Evolutionary conservation across 1,284 basidiomycete species (phyloP).

Genomic region (Phellopilus nigrolimitatus): DNA sequence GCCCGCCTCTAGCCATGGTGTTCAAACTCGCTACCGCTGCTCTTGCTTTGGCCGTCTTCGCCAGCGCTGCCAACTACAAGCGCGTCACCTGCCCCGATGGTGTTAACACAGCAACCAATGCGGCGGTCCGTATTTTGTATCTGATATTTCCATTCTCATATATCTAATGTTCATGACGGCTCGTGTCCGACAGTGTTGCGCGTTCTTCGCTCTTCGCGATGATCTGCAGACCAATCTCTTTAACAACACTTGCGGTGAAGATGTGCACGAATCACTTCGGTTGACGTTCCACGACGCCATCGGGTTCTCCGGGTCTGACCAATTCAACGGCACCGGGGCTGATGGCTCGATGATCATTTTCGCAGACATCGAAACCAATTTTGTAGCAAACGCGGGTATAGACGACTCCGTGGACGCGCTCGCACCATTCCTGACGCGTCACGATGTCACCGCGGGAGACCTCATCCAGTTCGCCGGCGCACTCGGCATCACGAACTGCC

Average conservation of each 20-base stretch:
- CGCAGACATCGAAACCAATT: slow-evolving; percentile 16
- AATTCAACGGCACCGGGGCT: slow-evolving; percentile 15
- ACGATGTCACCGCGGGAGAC: slow-evolving; percentile 28
- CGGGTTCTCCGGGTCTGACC: slow-evolving; percentile 22
- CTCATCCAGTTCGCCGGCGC: slow-evolving; percentile 32
- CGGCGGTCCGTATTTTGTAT: neutral
- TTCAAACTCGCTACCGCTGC: no score
- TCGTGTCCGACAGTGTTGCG: slow-evolving; percentile 23
- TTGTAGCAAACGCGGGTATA: slow-evolving; percentile 27
- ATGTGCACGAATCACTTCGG: slow-evolving; percentile 24
- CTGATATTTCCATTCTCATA: no score
- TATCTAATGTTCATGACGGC: no score
- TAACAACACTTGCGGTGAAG: slow-evolving; percentile 22
- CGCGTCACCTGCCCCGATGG: slow-evolving; percentile 4
- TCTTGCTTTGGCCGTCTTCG: no score
- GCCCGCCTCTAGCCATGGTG: no score
- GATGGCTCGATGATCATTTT: slow-evolving; percentile 23
- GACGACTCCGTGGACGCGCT: slow-evolving; percentile 27
- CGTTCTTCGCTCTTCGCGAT: slow-evolving; percentile 24
- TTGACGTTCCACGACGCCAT: slow-evolving; percentile 28
- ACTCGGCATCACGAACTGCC: slow-evolving; percentile 29
- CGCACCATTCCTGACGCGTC: slow-evolving; percentile 25
- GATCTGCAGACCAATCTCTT: slow-evolving; percentile 24
- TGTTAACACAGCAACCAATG: neutral
- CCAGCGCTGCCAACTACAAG: neutral